Percentiles rank a stretch among this genome's conserved stretches.
Evolutionary conservation across 371 early-diverging fungal genomes (phyloP).

Genomic region (Mortierella sp.): DNA sequence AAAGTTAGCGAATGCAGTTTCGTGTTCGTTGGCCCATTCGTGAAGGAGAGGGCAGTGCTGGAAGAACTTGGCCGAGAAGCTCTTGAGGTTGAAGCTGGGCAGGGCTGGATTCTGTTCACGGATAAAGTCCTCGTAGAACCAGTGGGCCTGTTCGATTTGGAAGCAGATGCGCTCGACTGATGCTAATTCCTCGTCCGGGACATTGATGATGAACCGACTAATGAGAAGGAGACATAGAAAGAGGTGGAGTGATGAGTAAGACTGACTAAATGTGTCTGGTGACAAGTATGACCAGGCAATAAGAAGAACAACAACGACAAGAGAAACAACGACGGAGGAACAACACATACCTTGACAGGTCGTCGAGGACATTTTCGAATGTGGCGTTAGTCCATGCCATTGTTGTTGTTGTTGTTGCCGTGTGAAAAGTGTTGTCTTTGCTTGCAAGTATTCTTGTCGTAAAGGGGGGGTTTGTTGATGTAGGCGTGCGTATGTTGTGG

Average conservation of each 20-base stretch:
- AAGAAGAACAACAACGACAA: neutral
- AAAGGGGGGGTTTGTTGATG: neutral
- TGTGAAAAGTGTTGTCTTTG: neutral
- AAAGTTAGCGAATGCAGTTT: conserved; percentile 91
- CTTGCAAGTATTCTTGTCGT: neutral
- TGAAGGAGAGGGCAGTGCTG: conserved; percentile 90
- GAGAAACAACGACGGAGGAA: neutral
- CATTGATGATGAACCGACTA: conserved; percentile 98
- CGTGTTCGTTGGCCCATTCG: conserved; percentile 90
- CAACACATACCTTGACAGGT: conserved; percentile 79
- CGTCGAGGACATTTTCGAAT: conserved; percentile 87
- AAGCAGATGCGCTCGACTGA: conserved; percentile 97
- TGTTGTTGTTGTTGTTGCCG: neutral
- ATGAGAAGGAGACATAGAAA: neutral
- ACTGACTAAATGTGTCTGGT: neutral
- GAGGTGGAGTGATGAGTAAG: neutral
- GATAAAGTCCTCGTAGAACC: conserved; percentile 99
- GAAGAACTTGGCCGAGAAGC: conserved; percentile 83
- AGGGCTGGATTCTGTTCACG: conserved; percentile 84
- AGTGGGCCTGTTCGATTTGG: conserved; percentile 99
- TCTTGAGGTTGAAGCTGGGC: conserved; percentile 85
- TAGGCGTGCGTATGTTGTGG: neutral
- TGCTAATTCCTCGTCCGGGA: conserved; percentile 92
- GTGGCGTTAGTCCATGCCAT: conserved; percentile 76
- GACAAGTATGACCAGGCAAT: neutral